These are phyloP conservation scores for Trichothecium sympodiale DNA, from an alignment of 2,329 filamentous ascomycete genomes.

Conservation along the genomic window DNA sequence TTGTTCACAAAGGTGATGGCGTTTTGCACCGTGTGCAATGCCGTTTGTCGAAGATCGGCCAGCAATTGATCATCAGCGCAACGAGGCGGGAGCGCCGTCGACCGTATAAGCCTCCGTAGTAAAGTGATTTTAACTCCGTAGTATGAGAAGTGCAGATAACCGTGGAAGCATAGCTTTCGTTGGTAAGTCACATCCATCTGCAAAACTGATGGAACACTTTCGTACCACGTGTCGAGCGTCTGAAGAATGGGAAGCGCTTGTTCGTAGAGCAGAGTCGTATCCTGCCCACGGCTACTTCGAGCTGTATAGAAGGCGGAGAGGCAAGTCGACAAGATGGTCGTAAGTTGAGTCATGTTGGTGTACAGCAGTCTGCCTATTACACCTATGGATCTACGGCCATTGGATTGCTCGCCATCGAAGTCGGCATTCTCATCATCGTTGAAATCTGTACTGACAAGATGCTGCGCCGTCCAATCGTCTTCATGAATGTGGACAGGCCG, in stretches of 20 bases:
- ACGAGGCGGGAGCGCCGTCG: slow-evolving; percentile 17
- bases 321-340: slow-evolving; percentile 33
- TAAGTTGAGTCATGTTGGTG: slow-evolving; percentile 33
- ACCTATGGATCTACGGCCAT: slow-evolving; percentile 18
- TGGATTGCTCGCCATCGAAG: slow-evolving; percentile 3
- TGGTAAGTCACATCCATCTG: slow-evolving; percentile 30
- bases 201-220: slow-evolving; percentile 28
- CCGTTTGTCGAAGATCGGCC: slow-evolving; percentile 17
- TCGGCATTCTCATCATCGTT: slow-evolving; percentile 6
- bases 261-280: slow-evolving; percentile 25
- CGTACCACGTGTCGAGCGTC: slow-evolving; percentile 35
- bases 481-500: slow-evolving; percentile 35
- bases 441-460: slow-evolving; percentile 10
- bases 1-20: slow-evolving; percentile 22
- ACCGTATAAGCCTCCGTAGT: slow-evolving; percentile 30
- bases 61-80: slow-evolving; percentile 17
- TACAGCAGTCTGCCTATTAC: slow-evolving; percentile 30
- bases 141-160: slow-evolving; percentile 34
- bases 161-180: slow-evolving; percentile 26
- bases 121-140: slow-evolving; percentile 34
- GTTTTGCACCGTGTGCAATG: slow-evolving; percentile 17
- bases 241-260: slow-evolving; percentile 36
- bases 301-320: slow-evolving; percentile 32
- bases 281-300: slow-evolving; percentile 15
- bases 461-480: slow-evolving; percentile 36